Evolutionary conservation across 2,329 filamentous ascomycete genomes (phyloP), one percentile per base, ranked within the genome.

Genomic region (Aspergillus vadensis): DNA sequence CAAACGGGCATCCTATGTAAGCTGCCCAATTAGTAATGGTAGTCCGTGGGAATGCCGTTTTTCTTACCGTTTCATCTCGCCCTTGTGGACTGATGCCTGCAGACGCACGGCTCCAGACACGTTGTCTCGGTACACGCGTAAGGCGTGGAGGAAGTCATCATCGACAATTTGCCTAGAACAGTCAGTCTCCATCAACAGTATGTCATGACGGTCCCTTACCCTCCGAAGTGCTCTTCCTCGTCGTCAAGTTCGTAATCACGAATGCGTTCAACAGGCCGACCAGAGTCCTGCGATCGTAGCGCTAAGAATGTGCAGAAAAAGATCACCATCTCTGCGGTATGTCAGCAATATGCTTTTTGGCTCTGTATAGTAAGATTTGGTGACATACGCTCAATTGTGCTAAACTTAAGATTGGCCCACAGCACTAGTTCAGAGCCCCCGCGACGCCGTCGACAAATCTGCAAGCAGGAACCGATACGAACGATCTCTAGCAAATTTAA

Each of bases 261-360:
- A 14, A 82, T 76, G 3, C 71, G 70, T 19, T 70, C 71, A 30
- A 76, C 73, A 5, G 73, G 78, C 30, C 69, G 72, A 21, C 72
- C 74, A 17, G 73, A 70, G 67, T 87, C 85, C 66, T 87, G 84
- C 8, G 80, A 79, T 62, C 86, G 85, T 72, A 87, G 80, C 0
- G 84, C 84, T 9, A 86, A 70, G 58, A 86, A 81, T 0, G 82
- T 82, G 62, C 79, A 82, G 69, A 83, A 85, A 71, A 87, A 86
- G 1, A 85, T 69, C 3, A 85, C 82, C 80, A 87, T 82, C 51
- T 78, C 82, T 84, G 49, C 4, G 30, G 7, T 17, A 17, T 8
- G 47, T 66, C 36, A 66, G 59, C 48, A 6, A 9, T 19, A 9
- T 12, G 9, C 12, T 19, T 15, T 12, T 21, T 2, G 38, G 10